phyloP scores from a whole-genome alignment of 75 land plant species.

The Isoetes taiwanensis region DNA sequence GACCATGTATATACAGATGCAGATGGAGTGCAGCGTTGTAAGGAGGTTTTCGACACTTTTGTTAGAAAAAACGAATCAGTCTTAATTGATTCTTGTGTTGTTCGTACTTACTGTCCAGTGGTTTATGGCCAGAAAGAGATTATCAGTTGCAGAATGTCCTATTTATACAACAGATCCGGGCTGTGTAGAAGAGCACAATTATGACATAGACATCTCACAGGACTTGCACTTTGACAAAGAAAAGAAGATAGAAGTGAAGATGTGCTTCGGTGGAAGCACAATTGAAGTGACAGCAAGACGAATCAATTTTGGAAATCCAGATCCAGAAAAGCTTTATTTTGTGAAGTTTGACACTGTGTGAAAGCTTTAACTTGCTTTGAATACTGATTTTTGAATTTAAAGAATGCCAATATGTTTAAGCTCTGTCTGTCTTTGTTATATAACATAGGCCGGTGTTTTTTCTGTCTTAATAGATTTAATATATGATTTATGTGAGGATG shows the following conservation, averaged over 20 bases:
- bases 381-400: no score
- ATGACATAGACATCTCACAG: neutral
- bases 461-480: no score
- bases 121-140: neutral
- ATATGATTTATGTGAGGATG: no score
- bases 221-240: neutral
- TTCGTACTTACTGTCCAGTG: no score
- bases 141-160: neutral
- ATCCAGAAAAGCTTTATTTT: no score
- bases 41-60: neutral
- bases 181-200: neutral
- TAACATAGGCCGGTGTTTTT: no score
- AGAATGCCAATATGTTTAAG: no score
- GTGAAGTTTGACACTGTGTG: no score
- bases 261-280: neutral
- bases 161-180: neutral
- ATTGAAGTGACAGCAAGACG: constrained; percentile 1
- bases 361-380: no score
- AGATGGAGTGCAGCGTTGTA: neutral
- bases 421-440: no score
- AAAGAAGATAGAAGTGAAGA: neutral
- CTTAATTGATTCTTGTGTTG: no score
- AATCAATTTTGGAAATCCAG: no score
- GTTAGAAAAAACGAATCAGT: neutral
- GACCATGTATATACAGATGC: neutral